Conservation (phyloP, 176 grass and related monocot species). For the Pontederia crassipes region DNA sequence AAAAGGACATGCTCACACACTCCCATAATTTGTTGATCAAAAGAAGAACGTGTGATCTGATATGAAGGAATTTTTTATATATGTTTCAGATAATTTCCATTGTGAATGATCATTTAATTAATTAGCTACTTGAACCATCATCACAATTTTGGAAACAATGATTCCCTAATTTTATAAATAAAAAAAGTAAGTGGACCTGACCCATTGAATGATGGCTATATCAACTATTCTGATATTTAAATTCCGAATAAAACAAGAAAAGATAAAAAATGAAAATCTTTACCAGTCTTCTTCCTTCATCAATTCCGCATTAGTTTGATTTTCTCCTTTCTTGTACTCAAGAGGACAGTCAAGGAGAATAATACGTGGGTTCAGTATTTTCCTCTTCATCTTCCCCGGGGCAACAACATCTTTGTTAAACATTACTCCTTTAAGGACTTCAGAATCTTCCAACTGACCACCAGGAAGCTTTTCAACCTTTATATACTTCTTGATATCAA, state of each 20-base stretch:
- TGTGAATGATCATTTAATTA: background rate
- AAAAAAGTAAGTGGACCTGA: too few species aligned
- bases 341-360: conserved; percentile 86
- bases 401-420: conserved; percentile 98
- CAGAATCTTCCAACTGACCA: conserved; percentile 86
- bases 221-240: too few species aligned
- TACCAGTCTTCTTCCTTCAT: conserved; percentile 99
- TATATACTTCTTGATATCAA: conserved; percentile 99
- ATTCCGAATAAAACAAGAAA: background rate
- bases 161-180: too few species aligned
- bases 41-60: too few species aligned
- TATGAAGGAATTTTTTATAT: too few species aligned
- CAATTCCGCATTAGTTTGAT: conserved; percentile 97
- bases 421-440: conserved; percentile 93
- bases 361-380: conserved; percentile 93
- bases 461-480: conserved; percentile 99
- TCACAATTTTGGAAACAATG: too few species aligned
- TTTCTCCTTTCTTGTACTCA: conserved; percentile 99
- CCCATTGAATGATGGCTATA: too few species aligned
- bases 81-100: background rate
- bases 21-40: too few species aligned
- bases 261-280: conserved; percentile 10
- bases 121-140: too few species aligned
- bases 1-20: too few species aligned
- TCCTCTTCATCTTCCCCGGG: conserved; percentile 94